Percentiles rank a stretch among this genome's conserved stretches.
These are phyloP conservation scores for Aegilops umbellulata DNA, from an alignment of 176 grass and related monocot species.

Conservation along the genomic window DNA sequence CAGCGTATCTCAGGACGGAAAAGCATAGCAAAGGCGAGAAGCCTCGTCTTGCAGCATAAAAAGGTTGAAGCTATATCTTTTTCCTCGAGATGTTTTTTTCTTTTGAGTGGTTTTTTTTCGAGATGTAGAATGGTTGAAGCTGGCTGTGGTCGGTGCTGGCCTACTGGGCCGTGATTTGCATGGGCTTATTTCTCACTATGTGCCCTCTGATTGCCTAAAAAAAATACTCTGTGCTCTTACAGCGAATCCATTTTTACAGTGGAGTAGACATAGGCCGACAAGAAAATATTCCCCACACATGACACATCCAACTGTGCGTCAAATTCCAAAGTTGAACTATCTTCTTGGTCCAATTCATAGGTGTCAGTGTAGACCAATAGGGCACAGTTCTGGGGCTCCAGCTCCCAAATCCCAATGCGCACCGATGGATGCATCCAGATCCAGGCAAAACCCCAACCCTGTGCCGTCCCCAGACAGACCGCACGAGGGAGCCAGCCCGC, in stretches of 20 bases:
- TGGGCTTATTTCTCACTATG: not conserved
- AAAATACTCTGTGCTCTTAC: not conserved
- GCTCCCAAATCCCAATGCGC: conserved; percentile 1
- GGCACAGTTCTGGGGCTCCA: not conserved
- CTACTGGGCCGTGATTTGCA: not conserved
- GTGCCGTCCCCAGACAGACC: not conserved
- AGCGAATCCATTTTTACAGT: not conserved
- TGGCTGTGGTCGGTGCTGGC: too few relatives aligned
- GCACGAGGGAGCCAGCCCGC: not conserved
- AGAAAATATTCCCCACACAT: not conserved
- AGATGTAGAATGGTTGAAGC: too few relatives aligned
- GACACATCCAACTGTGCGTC: not conserved
- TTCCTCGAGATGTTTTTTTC: too few relatives aligned
- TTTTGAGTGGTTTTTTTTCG: too few relatives aligned
- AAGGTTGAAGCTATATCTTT: too few relatives aligned
- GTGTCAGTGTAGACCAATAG: not conserved
- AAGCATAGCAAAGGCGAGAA: too few relatives aligned
- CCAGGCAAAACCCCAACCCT: too few relatives aligned
- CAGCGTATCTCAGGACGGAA: too few relatives aligned
- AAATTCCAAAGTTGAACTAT: not conserved
- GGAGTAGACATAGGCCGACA: too few relatives aligned
- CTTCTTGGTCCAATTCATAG: not conserved
- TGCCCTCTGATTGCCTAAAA: too few relatives aligned
- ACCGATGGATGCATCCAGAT: not conserved
- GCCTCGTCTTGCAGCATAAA: too few relatives aligned